These are phyloP conservation scores for Litsea cubeba DNA, from an alignment of 164 flowering plant genomes.

Conservation along the genomic window DNA sequence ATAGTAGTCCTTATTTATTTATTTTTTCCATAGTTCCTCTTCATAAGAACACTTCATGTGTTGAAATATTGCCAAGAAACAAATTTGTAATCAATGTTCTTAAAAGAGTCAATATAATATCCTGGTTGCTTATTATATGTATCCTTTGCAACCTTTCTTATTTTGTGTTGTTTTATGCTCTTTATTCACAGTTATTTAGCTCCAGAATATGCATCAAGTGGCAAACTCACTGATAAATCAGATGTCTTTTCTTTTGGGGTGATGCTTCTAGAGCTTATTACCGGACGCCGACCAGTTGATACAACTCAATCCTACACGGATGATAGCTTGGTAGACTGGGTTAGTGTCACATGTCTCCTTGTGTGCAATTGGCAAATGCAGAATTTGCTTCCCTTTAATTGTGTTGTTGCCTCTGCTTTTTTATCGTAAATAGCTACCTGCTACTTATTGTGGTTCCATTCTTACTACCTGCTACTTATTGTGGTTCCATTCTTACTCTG, in stretches of 20 bases:
- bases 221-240: conserved; percentile 85
- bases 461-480: background rate
- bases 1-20: too few relatives aligned
- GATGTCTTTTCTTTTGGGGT: conserved; percentile 93
- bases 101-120: too few relatives aligned
- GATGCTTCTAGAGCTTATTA: conserved; percentile 87
- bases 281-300: conserved; percentile 82
- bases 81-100: too few relatives aligned
- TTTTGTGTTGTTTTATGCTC: background rate
- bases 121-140: too few relatives aligned
- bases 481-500: background rate
- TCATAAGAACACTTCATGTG: too few relatives aligned
- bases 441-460: background rate
- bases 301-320: conserved; percentile 48
- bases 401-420: background rate
- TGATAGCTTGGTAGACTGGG: conserved; percentile 94
- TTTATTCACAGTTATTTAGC: conserved; percentile 66
- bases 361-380: background rate
- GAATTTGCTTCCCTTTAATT: background rate
- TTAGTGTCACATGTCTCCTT: conserved; percentile 24
- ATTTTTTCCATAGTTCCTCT: too few relatives aligned
- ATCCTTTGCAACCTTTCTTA: too few relatives aligned
- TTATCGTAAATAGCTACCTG: background rate
- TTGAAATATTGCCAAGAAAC: too few relatives aligned
- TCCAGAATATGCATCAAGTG: conserved; percentile 92